Evolutionary conservation across 78 protist genomes (phyloP).

Genomic region (Dictyostelium intermedium): DNA sequence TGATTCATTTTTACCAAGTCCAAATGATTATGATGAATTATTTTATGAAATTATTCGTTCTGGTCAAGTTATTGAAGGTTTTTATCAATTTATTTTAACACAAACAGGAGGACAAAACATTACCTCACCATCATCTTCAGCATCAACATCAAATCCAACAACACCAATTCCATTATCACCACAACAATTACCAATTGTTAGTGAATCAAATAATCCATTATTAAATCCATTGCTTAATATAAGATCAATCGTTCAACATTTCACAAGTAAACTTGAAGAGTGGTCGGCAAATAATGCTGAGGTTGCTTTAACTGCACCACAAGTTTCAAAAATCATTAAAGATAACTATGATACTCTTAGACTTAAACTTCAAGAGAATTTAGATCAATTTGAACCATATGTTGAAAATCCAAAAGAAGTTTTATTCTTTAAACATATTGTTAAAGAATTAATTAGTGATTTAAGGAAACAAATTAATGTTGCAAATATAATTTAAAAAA

Average conservation of each 20-base stretch:
- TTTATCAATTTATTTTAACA: neutral
- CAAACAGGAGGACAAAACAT: neutral
- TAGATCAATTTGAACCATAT: constrained; percentile 39
- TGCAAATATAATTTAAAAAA: neutral
- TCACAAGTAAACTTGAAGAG: constrained; percentile 8
- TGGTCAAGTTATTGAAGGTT: neutral
- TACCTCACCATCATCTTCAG: neutral
- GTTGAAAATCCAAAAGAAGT: constrained; percentile 72
- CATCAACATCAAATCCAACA: neutral
- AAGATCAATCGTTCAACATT: constrained; percentile 51
- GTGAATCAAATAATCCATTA: constrained; percentile 43
- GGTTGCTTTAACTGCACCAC: constrained; percentile 12
- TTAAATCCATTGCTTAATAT: constrained; percentile 5
- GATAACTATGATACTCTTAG: constrained; percentile 50
- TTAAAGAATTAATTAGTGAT: constrained; percentile 14
- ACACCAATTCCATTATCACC: neutral
- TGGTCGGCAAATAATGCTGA: constrained; percentile 46
- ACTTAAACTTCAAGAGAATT: constrained; percentile 54
- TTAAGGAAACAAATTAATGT: neutral
- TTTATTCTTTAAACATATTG: constrained; percentile 28
- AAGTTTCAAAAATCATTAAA: constrained; percentile 38
- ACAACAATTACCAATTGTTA: neutral
- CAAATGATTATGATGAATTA: constrained; percentile 71
- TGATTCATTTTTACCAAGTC: constrained; percentile 69
- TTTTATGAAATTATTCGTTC: constrained; percentile 67